Base-by-base conservation (phyloP, 495 filamentous ascomycete species). In the Aspergillus mulundensis region DNA sequence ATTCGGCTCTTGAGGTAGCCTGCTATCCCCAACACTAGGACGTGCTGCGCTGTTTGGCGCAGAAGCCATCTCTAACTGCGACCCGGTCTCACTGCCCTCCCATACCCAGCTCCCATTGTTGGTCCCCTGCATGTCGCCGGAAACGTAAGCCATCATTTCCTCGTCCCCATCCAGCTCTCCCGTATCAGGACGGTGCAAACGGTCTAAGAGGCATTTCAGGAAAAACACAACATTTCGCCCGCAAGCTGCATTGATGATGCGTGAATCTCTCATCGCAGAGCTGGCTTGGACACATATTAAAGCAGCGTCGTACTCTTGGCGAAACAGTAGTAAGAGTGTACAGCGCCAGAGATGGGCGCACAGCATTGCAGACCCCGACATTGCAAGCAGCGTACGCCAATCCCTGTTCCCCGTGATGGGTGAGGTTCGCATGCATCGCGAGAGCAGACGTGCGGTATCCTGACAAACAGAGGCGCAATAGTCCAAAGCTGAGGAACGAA, bases 331-430 rank as follows among this genome's bases (percentile, higher is more conserved):
- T 57, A 97, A 84, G 1, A 98, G 77, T 7, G 86, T 81, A 63
- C 89, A 96, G 28, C 95, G 89, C 87, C 93, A 97, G 50, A 96
- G 77, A 64, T 98, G 95, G 3, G 86, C 87, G 58, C 90, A 88
- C 10, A 94, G 77, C 68, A 88, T 83, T 14, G 84, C 82, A 14
- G 80, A 78, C 7, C 84, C 81, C 18, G 81, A 79, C 43, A 79
- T 75, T 8, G 76, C 75, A 20, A 88, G 67, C 24, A 74, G 64
- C 1, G 70, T 61, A 16, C 75, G 71, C 79, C 83, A 84, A 23
- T 77, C 77, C 32, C 59, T 63, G 49, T 66, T 58, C 43, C 50
- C 54, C 19, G 49, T 28, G 12, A 58, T 24, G 14, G 65, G 48
- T 14, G 71, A 64, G 24, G 65, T 49, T 30, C 65, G 71, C 75